Base-by-base conservation (phyloP, 2,329 filamentous ascomycete genomes). In the Aspergillus novoparasiticus region DNA sequence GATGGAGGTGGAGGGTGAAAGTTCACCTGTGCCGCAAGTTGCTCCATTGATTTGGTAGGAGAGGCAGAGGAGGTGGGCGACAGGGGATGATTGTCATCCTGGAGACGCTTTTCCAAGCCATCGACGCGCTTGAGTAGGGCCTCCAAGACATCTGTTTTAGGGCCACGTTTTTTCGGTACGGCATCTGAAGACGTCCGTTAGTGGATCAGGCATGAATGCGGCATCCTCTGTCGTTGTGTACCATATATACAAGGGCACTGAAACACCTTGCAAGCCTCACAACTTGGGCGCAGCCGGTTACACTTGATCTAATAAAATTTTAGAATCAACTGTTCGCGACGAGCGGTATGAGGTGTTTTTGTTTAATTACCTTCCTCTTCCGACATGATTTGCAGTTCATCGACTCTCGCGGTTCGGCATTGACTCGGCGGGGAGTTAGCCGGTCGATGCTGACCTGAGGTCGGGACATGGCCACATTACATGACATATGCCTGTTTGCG, bases 361-460 rank as follows among this genome's bases (percentile, higher is more conserved):
- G 96, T 92, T 57, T 58, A 34, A 81, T 55, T 79, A 94, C 92
- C 89, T 96, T 96, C 81, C 93, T 86, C 80, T 96, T 96, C 70
- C 93, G 87, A 82, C 93, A 96, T 61, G 92, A 95, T 79, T 96
- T 96, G 87, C 93, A 96, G 78, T 96, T 96, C 93, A 96, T 96
- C 39, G 91, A 91, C 82, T 96, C 93, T 72, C 91, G 88, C 46
- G 91, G 91, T 76, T 95, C 91, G 71, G 87, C 90, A 78, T 85
- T 88, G 78, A 87, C 83, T 48, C 90, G 88, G 66, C 90, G 87
- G 60, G 89, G 85, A 30, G 90, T 90, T 68, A 94, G 82, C 65
- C 91, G 87, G 79, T 94, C 90, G 77, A 94, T 94, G 75, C 90
- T 90, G 72, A 94, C 89, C 81, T 92, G 90, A 32, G 90, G 90